These are phyloP conservation scores for Jatropha curcas DNA, from an alignment of 345 rosid genomes.

Conservation along the genomic window DNA sequence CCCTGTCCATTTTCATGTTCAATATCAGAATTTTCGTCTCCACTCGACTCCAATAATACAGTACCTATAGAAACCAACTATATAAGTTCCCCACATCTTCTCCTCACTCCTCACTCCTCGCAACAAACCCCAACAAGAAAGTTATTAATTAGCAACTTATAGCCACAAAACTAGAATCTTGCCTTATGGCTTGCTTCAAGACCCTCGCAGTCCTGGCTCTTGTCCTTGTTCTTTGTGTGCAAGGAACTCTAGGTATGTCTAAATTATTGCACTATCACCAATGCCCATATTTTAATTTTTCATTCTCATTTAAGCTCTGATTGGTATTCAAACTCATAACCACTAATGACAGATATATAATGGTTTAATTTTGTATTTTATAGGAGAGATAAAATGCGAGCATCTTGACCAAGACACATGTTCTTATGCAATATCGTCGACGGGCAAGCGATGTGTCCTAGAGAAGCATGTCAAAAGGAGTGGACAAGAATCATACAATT, in stretches of 20 bases:
- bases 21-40: background rate
- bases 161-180: background rate
- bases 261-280: background rate
- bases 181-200: slow-evolving; percentile 37
- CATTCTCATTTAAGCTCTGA: background rate
- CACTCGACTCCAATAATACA: background rate
- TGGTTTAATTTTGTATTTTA: background rate
- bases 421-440: slow-evolving; percentile 70
- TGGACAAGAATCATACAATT: slow-evolving; percentile 55
- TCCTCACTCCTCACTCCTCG: background rate
- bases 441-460: slow-evolving; percentile 76
- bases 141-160: background rate
- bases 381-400: slow-evolving; percentile 62
- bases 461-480: slow-evolving; percentile 64
- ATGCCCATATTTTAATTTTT: background rate
- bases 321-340: background rate
- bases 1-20: background rate
- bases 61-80: background rate
- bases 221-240: slow-evolving; percentile 29
- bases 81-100: slow-evolving; percentile 8
- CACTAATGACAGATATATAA: too few relatives aligned
- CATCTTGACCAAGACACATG: slow-evolving; percentile 54
- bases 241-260: slow-evolving; percentile 34
- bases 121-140: slow-evolving; percentile 9
- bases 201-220: slow-evolving; percentile 28